phyloP scores from a whole-genome alignment of 2,329 filamentous ascomycete genomes.

The Lasiodiplodia gonubiensis region DNA sequence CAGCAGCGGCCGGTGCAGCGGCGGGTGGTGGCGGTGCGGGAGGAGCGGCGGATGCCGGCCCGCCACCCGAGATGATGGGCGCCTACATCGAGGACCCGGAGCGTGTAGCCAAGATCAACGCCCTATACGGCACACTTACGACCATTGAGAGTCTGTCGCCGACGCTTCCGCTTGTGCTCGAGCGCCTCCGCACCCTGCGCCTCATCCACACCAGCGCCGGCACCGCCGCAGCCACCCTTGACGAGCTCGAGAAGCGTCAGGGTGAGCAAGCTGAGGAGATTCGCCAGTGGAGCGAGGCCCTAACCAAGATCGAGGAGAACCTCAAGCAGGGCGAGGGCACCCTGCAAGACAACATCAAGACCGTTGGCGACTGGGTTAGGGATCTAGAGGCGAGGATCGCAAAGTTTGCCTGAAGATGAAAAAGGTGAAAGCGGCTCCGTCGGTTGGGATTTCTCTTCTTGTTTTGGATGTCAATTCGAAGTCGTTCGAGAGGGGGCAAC shows the following conservation, averaged over 20 bases:
- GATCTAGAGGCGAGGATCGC: constrained; percentile 80
- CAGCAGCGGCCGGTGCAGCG: constrained; percentile 47
- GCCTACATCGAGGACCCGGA: constrained; percentile 62
- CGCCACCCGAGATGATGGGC: constrained; percentile 24
- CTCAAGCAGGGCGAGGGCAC: constrained; percentile 72
- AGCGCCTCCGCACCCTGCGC: constrained; percentile 81
- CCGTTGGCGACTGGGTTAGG: constrained; percentile 89
- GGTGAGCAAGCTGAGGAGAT: constrained; percentile 83
- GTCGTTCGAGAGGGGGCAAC: neutral
- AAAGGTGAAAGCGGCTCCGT: neutral
- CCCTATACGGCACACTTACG: constrained; percentile 84
- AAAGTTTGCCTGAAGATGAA: constrained; percentile 33
- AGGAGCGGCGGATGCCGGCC: constrained; percentile 46
- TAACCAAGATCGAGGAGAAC: constrained; percentile 78
- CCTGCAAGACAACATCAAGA: constrained; percentile 79
- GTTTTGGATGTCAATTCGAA: neutral
- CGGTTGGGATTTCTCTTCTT: neutral
- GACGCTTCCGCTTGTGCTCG: constrained; percentile 81
- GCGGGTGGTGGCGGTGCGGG: constrained; percentile 40
- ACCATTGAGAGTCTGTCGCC: constrained; percentile 88
- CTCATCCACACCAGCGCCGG: constrained; percentile 88
- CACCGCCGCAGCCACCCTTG: constrained; percentile 76
- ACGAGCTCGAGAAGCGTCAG: constrained; percentile 78
- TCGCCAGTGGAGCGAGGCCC: constrained; percentile 80
- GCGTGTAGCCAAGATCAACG: constrained; percentile 85